phyloP scores from a whole-genome alignment of 1,284 basidiomycete species.

The Prillingera fragicola region DNA sequence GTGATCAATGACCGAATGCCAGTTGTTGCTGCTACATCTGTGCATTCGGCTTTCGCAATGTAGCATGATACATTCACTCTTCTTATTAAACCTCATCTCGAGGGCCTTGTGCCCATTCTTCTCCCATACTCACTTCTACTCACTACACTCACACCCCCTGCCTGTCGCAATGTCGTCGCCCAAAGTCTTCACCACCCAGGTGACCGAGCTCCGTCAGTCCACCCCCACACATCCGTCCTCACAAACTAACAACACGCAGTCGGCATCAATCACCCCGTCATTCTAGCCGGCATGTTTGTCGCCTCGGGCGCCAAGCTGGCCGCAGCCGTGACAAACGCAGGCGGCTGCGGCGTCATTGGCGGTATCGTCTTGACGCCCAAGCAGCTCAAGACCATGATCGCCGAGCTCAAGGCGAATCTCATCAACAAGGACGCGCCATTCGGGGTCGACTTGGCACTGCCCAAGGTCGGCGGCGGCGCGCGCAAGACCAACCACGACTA shows the following conservation, averaged over 20 bases:
- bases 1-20: too few relatives aligned
- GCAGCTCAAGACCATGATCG: slow-evolving; percentile 56
- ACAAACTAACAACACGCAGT: too few relatives aligned
- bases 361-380: slow-evolving; percentile 55
- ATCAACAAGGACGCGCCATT: slow-evolving; percentile 58
- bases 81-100: too few relatives aligned
- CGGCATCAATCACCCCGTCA: slow-evolving; percentile 75
- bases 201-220: slow-evolving; percentile 62
- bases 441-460: slow-evolving; percentile 78
- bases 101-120: too few relatives aligned
- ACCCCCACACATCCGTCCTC: background rate
- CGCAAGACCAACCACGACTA: slow-evolving; percentile 66
- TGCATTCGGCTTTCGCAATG: too few relatives aligned
- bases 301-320: slow-evolving; percentile 77
- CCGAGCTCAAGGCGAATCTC: slow-evolving; percentile 63
- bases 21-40: too few relatives aligned
- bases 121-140: too few relatives aligned
- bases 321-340: slow-evolving; percentile 69
- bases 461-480: slow-evolving; percentile 72
- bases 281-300: slow-evolving; percentile 79
- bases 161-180: too few relatives aligned
- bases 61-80: too few relatives aligned
- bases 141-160: too few relatives aligned
- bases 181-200: slow-evolving; percentile 56
- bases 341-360: slow-evolving; percentile 80